Evolutionary conservation across 2,329 filamentous ascomycete species (phyloP), one percentile per base, ranked within the genome.

Genomic region (Colletotrichum acutatum): DNA sequence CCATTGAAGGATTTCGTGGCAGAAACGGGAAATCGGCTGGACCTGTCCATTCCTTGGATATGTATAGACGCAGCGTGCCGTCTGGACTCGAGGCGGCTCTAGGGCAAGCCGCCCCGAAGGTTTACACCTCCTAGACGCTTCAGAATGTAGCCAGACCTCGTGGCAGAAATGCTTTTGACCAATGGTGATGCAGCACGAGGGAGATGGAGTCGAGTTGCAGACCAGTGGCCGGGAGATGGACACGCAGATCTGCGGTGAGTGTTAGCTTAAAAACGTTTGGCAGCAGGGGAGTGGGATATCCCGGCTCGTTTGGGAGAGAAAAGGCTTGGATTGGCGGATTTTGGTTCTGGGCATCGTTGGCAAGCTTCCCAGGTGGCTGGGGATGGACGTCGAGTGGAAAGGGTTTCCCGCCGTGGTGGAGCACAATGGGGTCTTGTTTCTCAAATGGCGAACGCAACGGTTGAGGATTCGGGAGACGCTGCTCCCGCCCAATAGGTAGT

Each of bases 171-270:
- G 0, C 16, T 19, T 28, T 11, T 6, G 16, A 5, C 66, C 66
- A 65, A 72, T 42, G 46, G 14, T 24, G 60, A 14, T 12, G 42
- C 37, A 19, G 32, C 24, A 52, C 37, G 54, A 49, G 62, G 59
- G 42, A 28, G 28, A 54, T 26, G 65, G 66, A 59, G 66, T 28
- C 52, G n/a, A 63, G 32, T n/a, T 60, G 65, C 66, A n/a, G 46
- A 69, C 26, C 53, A 64, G 19, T 61, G 46, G 28, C 60, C 46
- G 70, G 70, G 66, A 66, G 46, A 65, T 64, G 28, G 60, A 70
- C 71, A 65, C 49, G 66, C 53, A 72, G 66, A 72, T 70, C 66
- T 65, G 66, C 70, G 56, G 60, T 72, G 60, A 72, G 60, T 54
- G 52, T n/a, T 37, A 56, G 46, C 59, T 56, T 49, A 49, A 57